phyloP scores from a whole-genome alignment of 129 eudicot genomes.

The Artemisia tridentata region DNA sequence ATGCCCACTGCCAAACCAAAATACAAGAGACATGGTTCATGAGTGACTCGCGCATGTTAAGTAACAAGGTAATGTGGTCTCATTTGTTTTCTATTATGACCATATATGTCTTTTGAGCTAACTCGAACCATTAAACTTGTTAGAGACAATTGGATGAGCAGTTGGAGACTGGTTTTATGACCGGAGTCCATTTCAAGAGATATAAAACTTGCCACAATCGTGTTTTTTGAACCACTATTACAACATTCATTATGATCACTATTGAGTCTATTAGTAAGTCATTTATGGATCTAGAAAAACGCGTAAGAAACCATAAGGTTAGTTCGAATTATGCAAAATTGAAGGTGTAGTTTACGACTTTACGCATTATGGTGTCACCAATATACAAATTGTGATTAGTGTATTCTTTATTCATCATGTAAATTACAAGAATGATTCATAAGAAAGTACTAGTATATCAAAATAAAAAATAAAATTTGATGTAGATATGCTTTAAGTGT shows the following conservation, averaged over 20 bases:
- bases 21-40: slow-evolving; percentile 92
- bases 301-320: background rate
- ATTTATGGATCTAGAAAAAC: slow-evolving; percentile 6
- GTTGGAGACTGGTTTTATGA: slow-evolving; percentile 92
- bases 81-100: background rate
- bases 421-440: slow-evolving; percentile 17
- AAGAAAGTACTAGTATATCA: background rate
- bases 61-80: slow-evolving; percentile 45
- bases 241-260: slow-evolving; percentile 10
- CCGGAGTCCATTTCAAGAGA: slow-evolving; percentile 60
- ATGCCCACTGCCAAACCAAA: slow-evolving; percentile 92
- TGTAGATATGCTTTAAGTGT: too few relatives aligned
- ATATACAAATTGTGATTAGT: slow-evolving; percentile 7
- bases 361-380: background rate
- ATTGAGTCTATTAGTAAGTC: background rate
- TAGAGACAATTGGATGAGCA: slow-evolving; percentile 85
- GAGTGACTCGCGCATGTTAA: slow-evolving; percentile 59
- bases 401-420: slow-evolving; percentile 32
- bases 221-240: slow-evolving; percentile 26
- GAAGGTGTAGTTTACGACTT: background rate
- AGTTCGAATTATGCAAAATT: background rate
- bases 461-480: too few relatives aligned
- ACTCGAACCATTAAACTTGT: background rate
- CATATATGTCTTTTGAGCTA: slow-evolving; percentile 1
- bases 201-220: slow-evolving; percentile 78